Conservation (phyloP, 805 yeast species). For the Saturnispora hagleri region DNA sequence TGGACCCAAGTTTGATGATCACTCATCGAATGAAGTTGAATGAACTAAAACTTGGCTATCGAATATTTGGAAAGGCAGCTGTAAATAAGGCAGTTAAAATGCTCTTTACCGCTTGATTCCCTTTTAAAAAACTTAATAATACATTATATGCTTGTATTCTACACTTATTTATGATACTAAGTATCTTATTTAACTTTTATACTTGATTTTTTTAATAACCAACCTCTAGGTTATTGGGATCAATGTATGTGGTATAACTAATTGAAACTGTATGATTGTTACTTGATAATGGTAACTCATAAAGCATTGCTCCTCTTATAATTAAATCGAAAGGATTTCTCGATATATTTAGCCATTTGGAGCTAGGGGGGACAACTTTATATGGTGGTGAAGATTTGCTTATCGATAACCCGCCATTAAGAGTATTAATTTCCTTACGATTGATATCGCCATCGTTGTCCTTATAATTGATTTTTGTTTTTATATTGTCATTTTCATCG, state of each 20-base stretch:
- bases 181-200: background rate
- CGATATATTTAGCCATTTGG: constrained; percentile 67
- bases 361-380: constrained; percentile 16
- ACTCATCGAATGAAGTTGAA: constrained; percentile 49
- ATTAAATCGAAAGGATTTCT: constrained; percentile 80
- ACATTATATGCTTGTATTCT: background rate
- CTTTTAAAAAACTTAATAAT: background rate
- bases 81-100: constrained; percentile 49
- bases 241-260: constrained; percentile 46
- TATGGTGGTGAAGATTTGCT: background rate
- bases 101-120: constrained; percentile 13
- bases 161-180: background rate
- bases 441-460: constrained; percentile 13
- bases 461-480: constrained; percentile 1
- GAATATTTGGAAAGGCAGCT: constrained; percentile 44
- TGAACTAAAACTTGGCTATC: constrained; percentile 53
- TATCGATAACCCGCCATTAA: background rate
- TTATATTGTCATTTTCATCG: background rate
- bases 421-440: background rate
- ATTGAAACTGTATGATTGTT: constrained; percentile 50
- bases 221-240: constrained; percentile 30
- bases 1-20: constrained; percentile 43
- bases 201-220: background rate
- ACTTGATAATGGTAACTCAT: constrained; percentile 57
- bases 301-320: constrained; percentile 71